Evolutionary conservation across 1,284 basidiomycete species (phyloP), one percentile per base, ranked within the genome.

Genomic region (Spongispora temasekensis): DNA sequence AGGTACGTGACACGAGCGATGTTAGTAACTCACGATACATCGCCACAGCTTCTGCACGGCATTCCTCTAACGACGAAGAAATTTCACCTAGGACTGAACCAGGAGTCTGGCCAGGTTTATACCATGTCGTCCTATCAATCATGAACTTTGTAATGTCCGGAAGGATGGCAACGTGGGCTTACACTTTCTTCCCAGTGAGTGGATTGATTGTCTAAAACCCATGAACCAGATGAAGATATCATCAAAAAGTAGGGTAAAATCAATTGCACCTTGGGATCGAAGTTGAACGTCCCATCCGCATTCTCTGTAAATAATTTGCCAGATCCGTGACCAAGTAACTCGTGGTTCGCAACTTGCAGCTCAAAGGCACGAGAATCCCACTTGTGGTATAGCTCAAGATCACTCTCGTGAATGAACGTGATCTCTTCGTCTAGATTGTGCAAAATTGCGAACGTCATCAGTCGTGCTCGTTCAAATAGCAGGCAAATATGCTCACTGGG

Each of bases 51-150:
- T 94, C 93, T 3, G 92, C 92, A 27, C 93, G 85, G 67, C 92
- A 94, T 77, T 94, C 93, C 73, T 94, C 93, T 84, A 94, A 85
- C 0, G 91, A 94, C 0, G 91, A 93, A 4, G 90, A 93, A 4
- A 93, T 89, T 64, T 93, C 89, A 1, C 92, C 92, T 2, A 94
- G 80, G 6, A 93, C 87, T 4, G 90, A 87, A 57, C 85, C 89
- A 28, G 90, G 82, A 1, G 90, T 92, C 73, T 93, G 90, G 6
- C 91, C 92, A 53, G 89, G 83, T 71, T 90, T 90, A 75, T 94
- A 94, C 93, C 93, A 94, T 9, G 88, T 88, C 5, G 81, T 80
- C 55, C 88, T 91, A 58, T 25, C 31, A 46, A 53, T 31, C 27
- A 2, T 31, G 6, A 54, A 35, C 17, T 51, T 13, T 3, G 19